Evolutionary conservation across 176 grass and related monocot species (phyloP).

Genomic region (Tillandsia fasciculata): DNA sequence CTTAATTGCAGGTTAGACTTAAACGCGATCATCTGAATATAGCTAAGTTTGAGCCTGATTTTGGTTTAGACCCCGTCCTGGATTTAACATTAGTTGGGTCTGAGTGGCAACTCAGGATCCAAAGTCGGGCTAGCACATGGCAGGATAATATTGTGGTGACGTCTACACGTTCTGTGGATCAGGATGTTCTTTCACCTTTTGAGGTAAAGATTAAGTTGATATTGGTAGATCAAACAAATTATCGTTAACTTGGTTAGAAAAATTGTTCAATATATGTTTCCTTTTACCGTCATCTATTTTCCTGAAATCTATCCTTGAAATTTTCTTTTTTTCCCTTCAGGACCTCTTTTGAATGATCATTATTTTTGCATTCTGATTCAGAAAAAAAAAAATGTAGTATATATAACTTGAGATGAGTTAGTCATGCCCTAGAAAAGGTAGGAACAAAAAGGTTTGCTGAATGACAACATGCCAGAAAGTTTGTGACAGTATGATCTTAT

Average conservation of each 20-base stretch:
- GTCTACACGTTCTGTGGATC: constrained; percentile 81
- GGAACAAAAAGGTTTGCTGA: not conserved
- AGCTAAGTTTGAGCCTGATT: constrained; percentile 96
- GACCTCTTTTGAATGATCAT: too few species aligned
- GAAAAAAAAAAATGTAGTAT: too few species aligned
- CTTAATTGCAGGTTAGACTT: constrained; percentile 69
- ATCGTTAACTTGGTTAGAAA: too few species aligned
- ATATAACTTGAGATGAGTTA: too few species aligned
- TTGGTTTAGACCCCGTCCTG: constrained; percentile 90
- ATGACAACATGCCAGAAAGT: not conserved
- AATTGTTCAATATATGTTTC: too few species aligned
- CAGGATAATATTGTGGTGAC: constrained; percentile 91
- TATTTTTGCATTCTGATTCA: too few species aligned
- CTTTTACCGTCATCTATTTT: too few species aligned
- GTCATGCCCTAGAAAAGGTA: too few species aligned
- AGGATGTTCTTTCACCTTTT: constrained; percentile 84
- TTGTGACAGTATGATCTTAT: too few species aligned
- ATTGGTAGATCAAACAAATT: not conserved
- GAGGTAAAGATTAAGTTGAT: constrained; percentile 40
- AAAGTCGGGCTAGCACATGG: constrained; percentile 94
- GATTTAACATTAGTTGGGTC: constrained; percentile 93
- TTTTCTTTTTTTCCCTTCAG: too few species aligned
- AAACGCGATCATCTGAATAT: constrained; percentile 92
- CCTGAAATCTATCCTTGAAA: too few species aligned
- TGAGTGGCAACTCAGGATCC: constrained; percentile 97